Evolutionary conservation across 805 yeast species (phyloP), one percentile per base, ranked within the genome.

Genomic region (Wickerhamomyces sydowiorum): DNA sequence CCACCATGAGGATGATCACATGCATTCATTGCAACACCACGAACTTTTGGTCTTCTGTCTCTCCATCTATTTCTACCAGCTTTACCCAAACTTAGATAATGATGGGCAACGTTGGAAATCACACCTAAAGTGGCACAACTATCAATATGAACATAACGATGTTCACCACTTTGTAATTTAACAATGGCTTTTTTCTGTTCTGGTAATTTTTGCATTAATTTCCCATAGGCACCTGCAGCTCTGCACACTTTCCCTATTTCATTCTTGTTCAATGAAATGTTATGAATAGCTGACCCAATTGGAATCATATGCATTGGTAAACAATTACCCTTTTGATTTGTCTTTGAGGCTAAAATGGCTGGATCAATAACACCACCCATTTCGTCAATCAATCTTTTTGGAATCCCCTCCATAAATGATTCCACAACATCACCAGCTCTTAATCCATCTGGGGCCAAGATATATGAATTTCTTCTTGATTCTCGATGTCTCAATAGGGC

Each of bases 1-100:
- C 99, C 99, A 74, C 99, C 99, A 59, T 88, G 90, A 51, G 99
- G 99, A 72, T 93, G 99, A 66, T 93, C 97, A 61, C 82, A 79
- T 50, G 93, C 93, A 69, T 93, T 93, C 96, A 87, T 88, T 38
- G 99, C 98, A 54, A 88, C 86, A 77, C 99, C 99, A 72, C 99
- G 84, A 31, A 90, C 97, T 39, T 82, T 79, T 29, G 99, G 99
- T 66, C 98, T 81, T 57, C 84, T 82, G 49, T 98, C 99, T 60
- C 85, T 71, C 73, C 89, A 83, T 63, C 99, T 82, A 40, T 83
- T 73, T 66, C 97, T 80, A 57, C 99, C 99, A 20, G 99, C 99
- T 65, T 93, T 93, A 74, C 99, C 99, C 69, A 88, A 77, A 45
- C 86, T 76, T 49, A 79, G 76, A 53, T 87, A 86, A 67, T 86